phyloP scores from a whole-genome alignment of 164 flowering plant species.

The Magnolia officinalis region DNA sequence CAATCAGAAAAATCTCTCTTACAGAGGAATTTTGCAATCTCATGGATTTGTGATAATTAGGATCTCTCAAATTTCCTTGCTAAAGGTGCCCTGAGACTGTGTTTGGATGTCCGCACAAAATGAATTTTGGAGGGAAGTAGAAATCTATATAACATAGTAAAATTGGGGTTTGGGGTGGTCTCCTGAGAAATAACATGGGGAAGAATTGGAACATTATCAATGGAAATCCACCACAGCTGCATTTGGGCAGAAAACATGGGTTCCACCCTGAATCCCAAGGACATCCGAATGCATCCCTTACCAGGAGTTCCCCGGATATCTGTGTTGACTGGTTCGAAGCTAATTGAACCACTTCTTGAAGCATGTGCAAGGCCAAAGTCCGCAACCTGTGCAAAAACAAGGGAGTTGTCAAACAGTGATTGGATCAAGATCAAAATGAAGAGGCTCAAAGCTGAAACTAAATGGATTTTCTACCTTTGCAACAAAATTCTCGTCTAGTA shows the following conservation, averaged over 20 bases:
- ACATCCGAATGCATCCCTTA: constrained; percentile 16
- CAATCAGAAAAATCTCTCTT: no score
- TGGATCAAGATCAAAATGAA: neutral
- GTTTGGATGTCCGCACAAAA: neutral
- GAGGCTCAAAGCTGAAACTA: neutral
- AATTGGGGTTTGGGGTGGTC: neutral
- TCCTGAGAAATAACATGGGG: neutral
- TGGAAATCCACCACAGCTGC: neutral
- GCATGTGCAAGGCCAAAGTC: constrained; percentile 97
- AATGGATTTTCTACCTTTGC: constrained; percentile 69
- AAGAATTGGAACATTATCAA: neutral
- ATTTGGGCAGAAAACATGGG: neutral
- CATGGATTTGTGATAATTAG: no score
- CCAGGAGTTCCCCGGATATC: constrained; percentile 98
- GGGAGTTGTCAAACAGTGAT: neutral
- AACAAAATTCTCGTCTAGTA: constrained; percentile 77
- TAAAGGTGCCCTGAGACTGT: no score
- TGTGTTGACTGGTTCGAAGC: constrained; percentile 88
- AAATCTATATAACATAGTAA: neutral
- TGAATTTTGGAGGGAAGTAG: neutral
- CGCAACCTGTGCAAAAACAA: constrained; percentile 58
- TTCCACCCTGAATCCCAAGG: neutral
- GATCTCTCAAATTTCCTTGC: no score
- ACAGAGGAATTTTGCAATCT: no score
- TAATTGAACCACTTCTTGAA: constrained; percentile 74